These are phyloP conservation scores for Trichophyton simii DNA, from an alignment of 2,329 filamentous ascomycete species.

Conservation along the genomic window DNA sequence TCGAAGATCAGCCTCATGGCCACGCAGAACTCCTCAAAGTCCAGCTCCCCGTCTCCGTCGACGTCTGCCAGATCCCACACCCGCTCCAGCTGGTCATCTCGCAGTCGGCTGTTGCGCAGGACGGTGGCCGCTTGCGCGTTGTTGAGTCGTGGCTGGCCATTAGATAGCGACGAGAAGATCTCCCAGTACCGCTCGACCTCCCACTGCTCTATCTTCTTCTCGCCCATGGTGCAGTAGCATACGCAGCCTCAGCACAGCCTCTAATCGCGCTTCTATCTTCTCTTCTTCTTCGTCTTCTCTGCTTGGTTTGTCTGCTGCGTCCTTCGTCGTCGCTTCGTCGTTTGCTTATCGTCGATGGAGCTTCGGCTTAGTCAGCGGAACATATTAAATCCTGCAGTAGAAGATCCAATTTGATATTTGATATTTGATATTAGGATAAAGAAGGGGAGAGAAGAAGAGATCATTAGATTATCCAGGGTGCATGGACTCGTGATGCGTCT, in stretches of 20 bases:
- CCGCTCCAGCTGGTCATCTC: slow-evolving; percentile 77
- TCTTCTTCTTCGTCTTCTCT: not conserved
- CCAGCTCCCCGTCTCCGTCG: slow-evolving; percentile 90
- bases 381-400: no score
- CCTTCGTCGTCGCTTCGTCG: not conserved
- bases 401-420: no score
- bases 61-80: slow-evolving; percentile 97
- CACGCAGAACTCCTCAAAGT: slow-evolving; percentile 99
- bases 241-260: no score
- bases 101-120: slow-evolving; percentile 59
- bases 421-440: no score
- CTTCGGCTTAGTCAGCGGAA: not conserved
- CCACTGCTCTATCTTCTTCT: slow-evolving; percentile 53
- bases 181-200: slow-evolving; percentile 71
- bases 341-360: not conserved
- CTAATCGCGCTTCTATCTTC: no score
- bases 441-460: not conserved
- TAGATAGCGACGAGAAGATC: slow-evolving; percentile 58
- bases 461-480: not conserved
- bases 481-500: not conserved
- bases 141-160: slow-evolving; percentile 52
- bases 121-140: slow-evolving; percentile 58
- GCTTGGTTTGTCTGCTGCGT: not conserved
- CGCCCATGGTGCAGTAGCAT: slow-evolving; percentile 23
- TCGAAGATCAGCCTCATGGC: slow-evolving; percentile 98